These are phyloP conservation scores for Populus tremula DNA, from an alignment of 345 rosid species.

Conservation along the genomic window DNA sequence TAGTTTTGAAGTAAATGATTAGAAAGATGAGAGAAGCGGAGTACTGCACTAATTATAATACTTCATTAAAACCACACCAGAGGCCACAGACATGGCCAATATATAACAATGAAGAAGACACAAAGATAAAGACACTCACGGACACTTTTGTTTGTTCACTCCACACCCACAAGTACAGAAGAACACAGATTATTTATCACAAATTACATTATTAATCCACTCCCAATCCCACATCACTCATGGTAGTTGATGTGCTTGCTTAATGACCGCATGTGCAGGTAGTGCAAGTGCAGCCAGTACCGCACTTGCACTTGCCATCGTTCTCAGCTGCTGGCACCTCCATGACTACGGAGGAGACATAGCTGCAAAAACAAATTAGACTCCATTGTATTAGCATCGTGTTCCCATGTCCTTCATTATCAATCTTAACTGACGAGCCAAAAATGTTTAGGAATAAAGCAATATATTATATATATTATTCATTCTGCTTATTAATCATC, in stretches of 20 bases:
- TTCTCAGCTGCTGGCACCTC: constrained; percentile 49
- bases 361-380: constrained; percentile 32
- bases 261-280: constrained; percentile 65
- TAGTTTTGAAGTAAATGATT: neutral
- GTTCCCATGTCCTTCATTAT: neutral
- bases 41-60: constrained; percentile 11
- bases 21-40: neutral
- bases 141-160: neutral
- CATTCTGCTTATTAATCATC: too few species aligned
- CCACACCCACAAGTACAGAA: neutral
- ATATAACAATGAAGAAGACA: constrained; percentile 16
- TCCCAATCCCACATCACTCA: neutral
- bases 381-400: neutral
- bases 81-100: constrained; percentile 30
- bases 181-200: constrained; percentile 1
- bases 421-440: neutral
- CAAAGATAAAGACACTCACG: neutral
- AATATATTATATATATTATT: too few species aligned
- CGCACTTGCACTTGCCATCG: constrained; percentile 82
- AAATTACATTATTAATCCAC: constrained; percentile 14
- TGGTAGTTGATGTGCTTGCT: constrained; percentile 7
- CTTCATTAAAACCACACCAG: constrained; percentile 21
- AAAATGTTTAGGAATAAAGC: neutral
- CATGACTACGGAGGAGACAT: constrained; percentile 36
- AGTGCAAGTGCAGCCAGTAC: constrained; percentile 60